phyloP scores from a whole-genome alignment of 1,284 basidiomycete genomes.

The Coniferiporia weirii region DNA sequence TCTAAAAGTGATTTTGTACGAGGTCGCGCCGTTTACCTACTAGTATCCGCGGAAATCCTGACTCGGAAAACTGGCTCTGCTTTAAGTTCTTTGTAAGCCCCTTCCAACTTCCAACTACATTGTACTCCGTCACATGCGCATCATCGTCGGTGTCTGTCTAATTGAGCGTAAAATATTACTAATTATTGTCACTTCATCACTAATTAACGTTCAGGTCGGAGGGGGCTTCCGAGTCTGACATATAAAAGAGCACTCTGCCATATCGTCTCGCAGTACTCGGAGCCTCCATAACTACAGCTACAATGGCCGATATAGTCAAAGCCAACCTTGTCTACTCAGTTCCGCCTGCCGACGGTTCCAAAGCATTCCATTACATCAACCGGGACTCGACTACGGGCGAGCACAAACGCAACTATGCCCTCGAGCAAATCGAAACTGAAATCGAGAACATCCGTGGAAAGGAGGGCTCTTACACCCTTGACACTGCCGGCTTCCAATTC shows the following conservation, averaged over 20 bases:
- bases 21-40: too few relatives aligned
- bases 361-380: slow-evolving; percentile 13
- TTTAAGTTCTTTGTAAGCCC: too few relatives aligned
- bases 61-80: too few relatives aligned
- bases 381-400: slow-evolving; percentile 4
- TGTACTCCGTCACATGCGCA: too few relatives aligned
- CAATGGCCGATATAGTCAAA: slow-evolving; percentile 7
- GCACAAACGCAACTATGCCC: slow-evolving; percentile 16
- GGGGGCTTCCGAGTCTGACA: not conserved
- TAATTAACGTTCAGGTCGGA: too few relatives aligned
- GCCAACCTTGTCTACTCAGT: slow-evolving; percentile 17
- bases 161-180: too few relatives aligned
- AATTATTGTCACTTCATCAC: too few relatives aligned
- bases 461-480: slow-evolving; percentile 42
- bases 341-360: slow-evolving; percentile 19
- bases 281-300: not conserved
- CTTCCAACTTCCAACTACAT: too few relatives aligned
- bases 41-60: too few relatives aligned
- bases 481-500: slow-evolving; percentile 53
- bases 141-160: too few relatives aligned
- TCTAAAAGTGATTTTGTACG: too few relatives aligned
- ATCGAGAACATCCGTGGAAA: slow-evolving; percentile 55
- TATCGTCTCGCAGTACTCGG: not conserved
- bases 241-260: not conserved
- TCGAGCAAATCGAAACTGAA: slow-evolving; percentile 27